Base-by-base conservation (phyloP, 805 yeast species). In the Hanseniaspora thailandica region DNA sequence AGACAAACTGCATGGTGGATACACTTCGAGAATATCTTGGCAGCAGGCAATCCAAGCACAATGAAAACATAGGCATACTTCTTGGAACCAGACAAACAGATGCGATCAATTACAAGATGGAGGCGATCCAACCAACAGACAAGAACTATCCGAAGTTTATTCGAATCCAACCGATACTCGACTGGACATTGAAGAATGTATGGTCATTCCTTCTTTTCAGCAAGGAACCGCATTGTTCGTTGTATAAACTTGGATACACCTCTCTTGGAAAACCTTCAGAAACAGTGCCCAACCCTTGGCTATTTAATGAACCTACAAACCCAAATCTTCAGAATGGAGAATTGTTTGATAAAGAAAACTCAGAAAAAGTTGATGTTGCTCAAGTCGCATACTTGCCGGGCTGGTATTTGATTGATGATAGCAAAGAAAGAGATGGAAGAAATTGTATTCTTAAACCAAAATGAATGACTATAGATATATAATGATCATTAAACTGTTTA, bases 1-100 rank as follows among this genome's bases (percentile, higher is more conserved):
- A 25, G 28, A 33, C 43, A 5, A 12, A 45, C 9, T 10, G 15
- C 6, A 39, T 45, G 47, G 47, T 45, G 10, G 17, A 10, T 1
- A 19, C 51, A 8, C 26, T 45, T 9, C 13, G 15, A 17, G 55
- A 39, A 28, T 49, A 49, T 19, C 28, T 49, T 2, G 15, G 22
- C 7, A 30, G 43, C 34, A 25, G 40, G 23, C 30, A 40, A 2
- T 39, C 43, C 23, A 36, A 38, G 12, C 44, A 35, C 7, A 38
- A 51, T 22, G 40, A 71, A 4, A 71, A 86, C n/a, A 75, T 77
- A 61, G 83, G 90, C 2, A 81, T 93, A 0, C 73, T 90, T 26
- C 90, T 93, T 4, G 98, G 98, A 0, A 86, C 87, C 30, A 73
- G 98, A 52, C 74, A 84, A 54, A 79, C 86, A 2, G 98, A 93